Conservation (phyloP, 2,329 filamentous ascomycete species). For the Pestalotiopsis sp. region DNA sequence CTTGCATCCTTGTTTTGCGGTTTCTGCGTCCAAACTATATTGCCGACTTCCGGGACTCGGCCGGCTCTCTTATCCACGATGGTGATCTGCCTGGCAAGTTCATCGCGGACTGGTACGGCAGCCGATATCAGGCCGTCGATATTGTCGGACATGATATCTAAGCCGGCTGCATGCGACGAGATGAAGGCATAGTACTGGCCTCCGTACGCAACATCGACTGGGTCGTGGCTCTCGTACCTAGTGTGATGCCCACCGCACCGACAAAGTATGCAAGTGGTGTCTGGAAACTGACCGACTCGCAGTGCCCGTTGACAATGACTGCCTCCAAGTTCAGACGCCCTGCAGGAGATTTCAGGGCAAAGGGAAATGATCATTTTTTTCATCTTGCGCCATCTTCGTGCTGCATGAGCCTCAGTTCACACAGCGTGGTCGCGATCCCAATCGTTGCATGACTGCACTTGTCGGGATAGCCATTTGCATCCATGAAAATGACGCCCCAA, state of each 20-base stretch:
- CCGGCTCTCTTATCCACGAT: not conserved
- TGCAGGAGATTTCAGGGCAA: not conserved
- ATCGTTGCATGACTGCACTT: not conserved
- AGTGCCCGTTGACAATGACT: not conserved
- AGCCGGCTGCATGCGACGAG: not conserved
- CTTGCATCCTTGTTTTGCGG: not conserved
- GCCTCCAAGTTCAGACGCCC: not conserved
- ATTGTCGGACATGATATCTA: not conserved
- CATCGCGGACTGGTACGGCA: not conserved
- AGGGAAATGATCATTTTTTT: not conserved
- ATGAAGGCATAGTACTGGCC: not conserved
- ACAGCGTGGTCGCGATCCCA: not conserved
- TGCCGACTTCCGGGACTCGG: not conserved
- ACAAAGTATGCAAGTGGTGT: not conserved
- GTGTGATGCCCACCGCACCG: not conserved
- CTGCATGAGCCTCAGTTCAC: not conserved
- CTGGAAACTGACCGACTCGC: not conserved
- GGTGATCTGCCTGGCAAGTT: not conserved
- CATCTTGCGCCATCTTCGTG: not conserved
- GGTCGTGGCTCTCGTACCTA: not conserved
- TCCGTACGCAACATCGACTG: not conserved
- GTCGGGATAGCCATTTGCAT: not conserved
- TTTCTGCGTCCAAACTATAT: not conserved
- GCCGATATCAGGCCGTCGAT: not conserved
- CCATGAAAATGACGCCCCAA: not conserved